Evolutionary conservation across 2,329 filamentous ascomycete genomes (phyloP), one percentile per base, ranked within the genome.

Genomic region (Exutisphaerella laricina): DNA sequence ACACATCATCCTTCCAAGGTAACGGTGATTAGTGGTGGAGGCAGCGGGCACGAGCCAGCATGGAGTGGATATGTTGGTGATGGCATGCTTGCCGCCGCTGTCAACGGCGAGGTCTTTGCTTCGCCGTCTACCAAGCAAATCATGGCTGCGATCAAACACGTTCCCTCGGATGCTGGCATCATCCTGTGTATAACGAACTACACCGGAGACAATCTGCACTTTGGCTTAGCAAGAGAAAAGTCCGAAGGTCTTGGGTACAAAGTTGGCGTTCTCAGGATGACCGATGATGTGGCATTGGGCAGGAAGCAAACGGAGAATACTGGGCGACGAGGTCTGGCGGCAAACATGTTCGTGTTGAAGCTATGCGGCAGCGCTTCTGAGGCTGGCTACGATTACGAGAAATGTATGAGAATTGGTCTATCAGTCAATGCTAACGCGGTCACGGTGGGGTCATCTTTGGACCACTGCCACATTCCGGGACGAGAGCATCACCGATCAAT

Each of bases 391-490:
- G 57, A 62, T 3, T 72, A 72, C 39, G 70, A 72, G 35, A 59
- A 63, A 45, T 69, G 66, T 44, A 58, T 69, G 44, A 62, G 66
- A 46, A 67, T 73, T 43, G 70, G 70, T 9, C 60, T 67, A 25
- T 50, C 68, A 8, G 68, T 68, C 4, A 70, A 70, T 49, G 62
- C 55, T 13, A 64, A 71, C 30, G 58, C 73, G 16, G 71, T 73
- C 4, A 73, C 71, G 3, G 72, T 75, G 39, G 73, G 71, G 1
- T 69, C 71, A 9, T 70, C 68, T 37, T 51, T 76, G 12, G 71
- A 76, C 52, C 71, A 74, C 53, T 75, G 72, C 52, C 71, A 75
- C 49, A 72, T 76, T 2, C 72, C 72, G 3, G 72, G 72, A 8
- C 54, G 71, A 44, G 66, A 70, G 23, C 70, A 71, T 5, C 73